Percentiles rank a stretch among this genome's conserved stretches.
phyloP scores from a whole-genome alignment of 2,329 filamentous ascomycete species.

The Fusarium temperatum region DNA sequence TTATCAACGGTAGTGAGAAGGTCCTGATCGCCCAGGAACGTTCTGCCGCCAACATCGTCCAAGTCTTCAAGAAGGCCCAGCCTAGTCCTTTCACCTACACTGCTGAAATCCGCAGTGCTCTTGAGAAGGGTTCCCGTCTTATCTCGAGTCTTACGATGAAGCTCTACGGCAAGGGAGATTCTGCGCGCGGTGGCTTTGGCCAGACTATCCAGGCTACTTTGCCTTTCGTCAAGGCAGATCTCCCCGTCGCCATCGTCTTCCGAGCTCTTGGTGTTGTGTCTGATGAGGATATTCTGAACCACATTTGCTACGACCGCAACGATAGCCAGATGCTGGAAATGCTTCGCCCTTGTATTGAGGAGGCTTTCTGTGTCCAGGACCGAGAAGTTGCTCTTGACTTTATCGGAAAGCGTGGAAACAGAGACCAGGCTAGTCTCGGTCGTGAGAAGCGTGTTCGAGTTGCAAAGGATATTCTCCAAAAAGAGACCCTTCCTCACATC shows the following conservation, averaged over 20 bases:
- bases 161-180: slow-evolving; percentile 85
- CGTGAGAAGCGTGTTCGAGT: slow-evolving; percentile 90
- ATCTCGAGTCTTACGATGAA: slow-evolving; percentile 95
- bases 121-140: slow-evolving; percentile 94
- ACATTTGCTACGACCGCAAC: slow-evolving; percentile 94
- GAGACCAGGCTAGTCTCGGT: slow-evolving; percentile 67
- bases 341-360: slow-evolving; percentile 95
- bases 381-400: slow-evolving; percentile 93
- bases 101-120: slow-evolving; percentile 93
- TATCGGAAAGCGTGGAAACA: slow-evolving; percentile 89
- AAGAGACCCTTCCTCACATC: slow-evolving; percentile 95
- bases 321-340: slow-evolving; percentile 98
- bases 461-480: slow-evolving; percentile 93
- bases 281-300: slow-evolving; percentile 96
- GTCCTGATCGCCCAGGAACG: slow-evolving; percentile 97
- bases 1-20: slow-evolving; percentile 99
- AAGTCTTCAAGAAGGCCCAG: slow-evolving; percentile 97
- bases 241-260: slow-evolving; percentile 96
- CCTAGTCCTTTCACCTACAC: slow-evolving; percentile 93
- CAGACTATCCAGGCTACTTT: slow-evolving; percentile 90
- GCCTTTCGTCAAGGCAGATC: slow-evolving; percentile 92
- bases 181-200: slow-evolving; percentile 79
- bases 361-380: slow-evolving; percentile 95
- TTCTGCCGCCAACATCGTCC: slow-evolving; percentile 97
- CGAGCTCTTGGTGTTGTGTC: slow-evolving; percentile 94